Evolutionary conservation across 768 basidiomycete genomes (phyloP).

Genomic region (Paxillus rubicundulus): DNA sequence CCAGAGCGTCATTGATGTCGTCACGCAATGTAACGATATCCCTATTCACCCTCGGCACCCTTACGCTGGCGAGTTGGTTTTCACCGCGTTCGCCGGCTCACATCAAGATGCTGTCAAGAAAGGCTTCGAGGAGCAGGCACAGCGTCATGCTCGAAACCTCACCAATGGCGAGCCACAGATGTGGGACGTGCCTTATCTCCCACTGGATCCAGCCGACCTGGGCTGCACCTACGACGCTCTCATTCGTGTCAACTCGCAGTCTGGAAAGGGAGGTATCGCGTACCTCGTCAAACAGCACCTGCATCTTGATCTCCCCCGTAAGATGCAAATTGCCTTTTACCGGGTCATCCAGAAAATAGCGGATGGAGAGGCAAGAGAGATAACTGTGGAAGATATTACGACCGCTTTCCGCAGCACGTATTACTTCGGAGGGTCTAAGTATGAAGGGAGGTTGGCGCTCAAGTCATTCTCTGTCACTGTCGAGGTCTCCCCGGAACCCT

Average conservation of each 20-base stretch:
- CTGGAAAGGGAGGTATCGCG: constrained; percentile 96
- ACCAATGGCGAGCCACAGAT: constrained; percentile 55
- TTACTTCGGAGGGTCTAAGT: constrained; percentile 76
- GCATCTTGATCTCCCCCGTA: constrained; percentile 90
- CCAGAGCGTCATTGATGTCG: constrained; percentile 85
- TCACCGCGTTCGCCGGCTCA: constrained; percentile 97
- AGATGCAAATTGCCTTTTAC: constrained; percentile 96
- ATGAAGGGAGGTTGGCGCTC: constrained; percentile 78
- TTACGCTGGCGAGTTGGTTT: constrained; percentile 96
- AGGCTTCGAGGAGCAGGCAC: constrained; percentile 84
- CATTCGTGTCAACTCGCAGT: constrained; percentile 99
- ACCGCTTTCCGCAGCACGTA: constrained; percentile 83
- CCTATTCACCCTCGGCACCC: constrained; percentile 96
- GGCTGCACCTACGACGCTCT: constrained; percentile 97
- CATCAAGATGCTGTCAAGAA: constrained; percentile 99
- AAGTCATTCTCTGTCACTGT: constrained; percentile 79
- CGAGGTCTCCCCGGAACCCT: constrained; percentile 49
- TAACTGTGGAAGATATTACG: constrained; percentile 94
- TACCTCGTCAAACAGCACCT: constrained; percentile 94
- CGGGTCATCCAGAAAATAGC: constrained; percentile 87
- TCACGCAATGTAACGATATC: constrained; percentile 94
- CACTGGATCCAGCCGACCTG: constrained; percentile 94
- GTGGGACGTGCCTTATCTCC: constrained; percentile 97
- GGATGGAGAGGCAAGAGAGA: constrained; percentile 92
- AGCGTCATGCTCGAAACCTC: constrained; percentile 60